Evolutionary conservation across 2,329 filamentous ascomycete species (phyloP).

Genomic region (Endocalyx cinctus): DNA sequence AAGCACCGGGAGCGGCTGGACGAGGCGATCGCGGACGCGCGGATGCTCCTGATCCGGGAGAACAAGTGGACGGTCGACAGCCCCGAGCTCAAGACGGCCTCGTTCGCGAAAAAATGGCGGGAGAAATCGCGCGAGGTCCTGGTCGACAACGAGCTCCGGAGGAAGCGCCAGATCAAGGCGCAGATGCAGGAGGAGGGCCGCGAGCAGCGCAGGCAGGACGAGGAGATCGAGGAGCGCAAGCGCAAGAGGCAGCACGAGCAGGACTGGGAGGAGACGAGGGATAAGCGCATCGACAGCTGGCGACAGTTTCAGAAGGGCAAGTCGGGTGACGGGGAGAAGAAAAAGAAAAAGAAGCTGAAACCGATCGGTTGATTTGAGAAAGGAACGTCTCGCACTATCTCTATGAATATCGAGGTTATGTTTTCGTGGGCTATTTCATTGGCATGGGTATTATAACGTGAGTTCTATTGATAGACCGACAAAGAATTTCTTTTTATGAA

Average conservation of each 20-base stretch:
- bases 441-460: too few species aligned
- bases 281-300: slow-evolving; percentile 91
- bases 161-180: slow-evolving; percentile 80
- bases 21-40: slow-evolving; percentile 92
- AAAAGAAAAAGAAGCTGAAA: slow-evolving; percentile 70
- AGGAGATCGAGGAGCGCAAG: slow-evolving; percentile 75
- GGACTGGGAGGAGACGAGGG: slow-evolving; percentile 90
- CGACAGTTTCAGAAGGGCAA: slow-evolving; percentile 80
- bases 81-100: slow-evolving; percentile 76
- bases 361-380: slow-evolving; percentile 47
- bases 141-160: slow-evolving; percentile 84
- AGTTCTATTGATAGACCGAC: slow-evolving; percentile 30
- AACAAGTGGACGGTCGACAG: slow-evolving; percentile 89
- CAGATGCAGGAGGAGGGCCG: slow-evolving; percentile 96
- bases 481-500: slow-evolving; percentile 20
- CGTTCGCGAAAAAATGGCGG: slow-evolving; percentile 82
- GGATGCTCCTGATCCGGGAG: slow-evolving; percentile 90
- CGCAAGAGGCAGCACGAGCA: slow-evolving; percentile 88
- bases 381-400: too few species aligned
- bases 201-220: slow-evolving; percentile 79
- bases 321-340: slow-evolving; percentile 44
- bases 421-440: too few species aligned
- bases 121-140: slow-evolving; percentile 87
- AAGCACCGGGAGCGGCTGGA: slow-evolving; percentile 83
- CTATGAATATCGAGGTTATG: too few species aligned